Evolutionary conservation across 2,329 filamentous ascomycete species (phyloP).

Genomic region (Daldinia sp.): DNA sequence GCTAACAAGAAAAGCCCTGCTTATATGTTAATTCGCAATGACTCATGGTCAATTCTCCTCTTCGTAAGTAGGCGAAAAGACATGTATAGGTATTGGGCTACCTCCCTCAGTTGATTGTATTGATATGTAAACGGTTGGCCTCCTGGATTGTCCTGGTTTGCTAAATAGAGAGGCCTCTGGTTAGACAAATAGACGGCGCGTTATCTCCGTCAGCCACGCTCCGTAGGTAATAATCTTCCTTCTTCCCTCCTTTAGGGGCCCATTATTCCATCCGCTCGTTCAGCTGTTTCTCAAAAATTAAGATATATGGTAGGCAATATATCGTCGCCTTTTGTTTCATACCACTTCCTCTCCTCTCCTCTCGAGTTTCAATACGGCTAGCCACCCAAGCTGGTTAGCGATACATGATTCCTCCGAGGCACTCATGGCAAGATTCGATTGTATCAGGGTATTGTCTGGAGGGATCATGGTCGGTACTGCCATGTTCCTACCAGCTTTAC

Average conservation of each 20-base stretch:
- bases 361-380: constrained; percentile 4
- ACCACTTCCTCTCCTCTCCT: background rate
- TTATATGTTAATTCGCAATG: constrained; percentile 23
- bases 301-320: background rate
- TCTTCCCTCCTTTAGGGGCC: constrained; percentile 13
- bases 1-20: constrained; percentile 7
- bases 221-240: background rate
- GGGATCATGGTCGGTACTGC: constrained; percentile 45
- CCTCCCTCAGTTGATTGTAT: constrained; percentile 17
- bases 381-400: background rate
- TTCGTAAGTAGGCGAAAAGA: constrained; percentile 16
- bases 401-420: constrained; percentile 1
- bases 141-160: background rate
- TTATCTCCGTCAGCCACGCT: background rate
- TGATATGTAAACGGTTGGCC: background rate
- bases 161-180: constrained; percentile 24
- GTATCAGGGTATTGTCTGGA: constrained; percentile 31
- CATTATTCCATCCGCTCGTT: constrained; percentile 6
- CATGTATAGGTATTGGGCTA: constrained; percentile 12
- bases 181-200: background rate
- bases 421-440: background rate
- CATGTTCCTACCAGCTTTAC: constrained; percentile 33
- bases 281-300: constrained; percentile 1
- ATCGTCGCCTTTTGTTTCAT: constrained; percentile 2
- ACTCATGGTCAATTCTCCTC: background rate